Evolutionary conservation across 2,329 filamentous ascomycete species (phyloP).

Genomic region (Aureobasidium mangrovei): DNA sequence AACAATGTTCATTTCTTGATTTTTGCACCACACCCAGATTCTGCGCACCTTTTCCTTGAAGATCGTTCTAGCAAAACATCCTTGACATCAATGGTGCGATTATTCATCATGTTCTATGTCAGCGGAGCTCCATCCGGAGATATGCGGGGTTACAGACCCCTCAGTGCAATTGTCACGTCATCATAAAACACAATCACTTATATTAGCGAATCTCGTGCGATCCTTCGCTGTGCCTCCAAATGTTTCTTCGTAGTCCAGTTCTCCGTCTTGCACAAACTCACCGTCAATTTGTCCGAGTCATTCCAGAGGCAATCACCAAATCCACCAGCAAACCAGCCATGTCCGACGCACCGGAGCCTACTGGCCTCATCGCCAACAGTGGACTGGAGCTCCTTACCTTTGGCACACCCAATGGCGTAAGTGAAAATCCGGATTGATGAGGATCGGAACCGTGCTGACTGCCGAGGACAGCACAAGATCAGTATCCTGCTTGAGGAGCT

Average conservation of each 20-base stretch:
- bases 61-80: neutral
- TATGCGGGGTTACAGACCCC: constrained; percentile 1
- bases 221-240: neutral
- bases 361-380: constrained; percentile 51
- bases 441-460: neutral
- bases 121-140: neutral
- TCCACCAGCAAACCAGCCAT: constrained; percentile 4
- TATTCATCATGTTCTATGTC: neutral
- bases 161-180: neutral
- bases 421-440: neutral
- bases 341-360: constrained; percentile 29
- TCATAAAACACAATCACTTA: neutral
- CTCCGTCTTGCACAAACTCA: constrained; percentile 3
- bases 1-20: neutral
- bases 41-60: neutral
- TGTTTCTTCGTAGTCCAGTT: constrained; percentile 11
- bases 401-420: constrained; percentile 34
- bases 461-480: constrained; percentile 35
- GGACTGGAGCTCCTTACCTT: constrained; percentile 58
- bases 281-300: constrained; percentile 7
- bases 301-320: constrained; percentile 9
- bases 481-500: constrained; percentile 58
- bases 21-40: neutral
- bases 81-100: neutral
- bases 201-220: neutral